Percentiles rank a stretch among this genome's conserved stretches.
phyloP scores from a whole-genome alignment of 768 basidiomycete species.

The Amanita polypyramis region DNA sequence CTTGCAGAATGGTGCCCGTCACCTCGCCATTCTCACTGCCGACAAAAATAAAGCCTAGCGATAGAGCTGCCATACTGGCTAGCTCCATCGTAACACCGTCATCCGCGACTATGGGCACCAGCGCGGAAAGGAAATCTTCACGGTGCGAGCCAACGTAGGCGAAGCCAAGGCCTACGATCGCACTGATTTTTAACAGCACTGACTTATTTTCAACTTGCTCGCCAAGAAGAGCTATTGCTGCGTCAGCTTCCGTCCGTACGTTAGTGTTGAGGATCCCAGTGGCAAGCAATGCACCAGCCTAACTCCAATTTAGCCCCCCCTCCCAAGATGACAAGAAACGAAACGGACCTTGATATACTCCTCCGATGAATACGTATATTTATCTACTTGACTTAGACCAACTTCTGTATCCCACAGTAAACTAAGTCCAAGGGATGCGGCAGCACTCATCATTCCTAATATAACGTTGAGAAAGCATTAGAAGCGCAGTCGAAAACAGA shows the following conservation, averaged over 20 bases:
- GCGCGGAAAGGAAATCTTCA: constrained; percentile 65
- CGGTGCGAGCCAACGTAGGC: constrained; percentile 94
- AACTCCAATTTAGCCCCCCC: neutral
- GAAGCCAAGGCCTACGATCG: constrained; percentile 87
- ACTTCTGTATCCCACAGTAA: constrained; percentile 95
- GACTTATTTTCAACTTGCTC: constrained; percentile 88
- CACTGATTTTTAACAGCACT: constrained; percentile 70
- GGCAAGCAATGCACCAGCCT: constrained; percentile 90
- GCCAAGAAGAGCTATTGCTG: constrained; percentile 80
- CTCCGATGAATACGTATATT: constrained; percentile 93
- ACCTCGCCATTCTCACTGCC: constrained; percentile 94
- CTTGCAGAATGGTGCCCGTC: constrained; percentile 80
- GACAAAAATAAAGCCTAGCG: constrained; percentile 91
- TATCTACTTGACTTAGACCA: constrained; percentile 91
- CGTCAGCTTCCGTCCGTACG: constrained; percentile 87
- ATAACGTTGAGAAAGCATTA: neutral
- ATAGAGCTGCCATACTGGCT: constrained; percentile 72
- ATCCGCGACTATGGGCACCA: constrained; percentile 79
- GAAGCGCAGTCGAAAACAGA: constrained; percentile 11
- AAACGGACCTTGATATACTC: constrained; percentile 80
- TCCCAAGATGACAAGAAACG: neutral
- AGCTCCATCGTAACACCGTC: constrained; percentile 84
- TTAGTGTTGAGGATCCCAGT: constrained; percentile 87
- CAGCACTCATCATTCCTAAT: constrained; percentile 89
- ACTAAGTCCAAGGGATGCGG: constrained; percentile 88